A percentile compares a stretch with the other conserved stretches of the same genome.
Evolutionary conservation across 2,329 filamentous ascomycete genomes (phyloP).

Genomic region (Diaporthe helianthi): DNA sequence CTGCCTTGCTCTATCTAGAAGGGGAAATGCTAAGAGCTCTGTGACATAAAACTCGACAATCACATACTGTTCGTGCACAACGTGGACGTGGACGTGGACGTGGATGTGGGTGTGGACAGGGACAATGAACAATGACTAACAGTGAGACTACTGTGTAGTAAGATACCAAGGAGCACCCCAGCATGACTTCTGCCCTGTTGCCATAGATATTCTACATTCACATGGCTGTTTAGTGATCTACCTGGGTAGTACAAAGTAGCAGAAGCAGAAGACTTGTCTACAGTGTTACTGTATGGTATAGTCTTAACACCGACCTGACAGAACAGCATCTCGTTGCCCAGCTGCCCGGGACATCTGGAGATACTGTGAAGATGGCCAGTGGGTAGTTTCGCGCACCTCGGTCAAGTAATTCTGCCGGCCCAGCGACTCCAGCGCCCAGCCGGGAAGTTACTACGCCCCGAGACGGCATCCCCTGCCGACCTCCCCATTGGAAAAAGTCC

Average conservation of each 20-base stretch:
- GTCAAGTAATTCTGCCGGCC: slow-evolving; percentile 19
- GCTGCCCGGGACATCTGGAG: no score
- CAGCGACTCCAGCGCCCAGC: background rate
- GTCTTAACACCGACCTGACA: no score
- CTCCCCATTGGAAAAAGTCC: background rate
- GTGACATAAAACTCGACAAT: background rate
- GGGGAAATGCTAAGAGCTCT: background rate
- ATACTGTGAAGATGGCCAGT: slow-evolving; percentile 24
- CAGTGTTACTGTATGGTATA: background rate
- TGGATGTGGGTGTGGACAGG: background rate
- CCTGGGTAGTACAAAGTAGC: no score
- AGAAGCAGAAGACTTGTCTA: background rate
- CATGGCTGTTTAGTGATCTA: no score
- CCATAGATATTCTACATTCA: background rate
- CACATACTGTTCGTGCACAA: background rate
- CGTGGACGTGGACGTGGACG: background rate
- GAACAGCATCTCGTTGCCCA: background rate
- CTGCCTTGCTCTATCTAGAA: background rate
- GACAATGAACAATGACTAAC: background rate
- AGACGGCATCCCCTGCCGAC: slow-evolving; percentile 11
- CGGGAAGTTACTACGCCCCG: slow-evolving; percentile 16
- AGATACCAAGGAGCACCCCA: background rate
- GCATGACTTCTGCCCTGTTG: no score
- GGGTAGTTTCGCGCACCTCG: slow-evolving; percentile 10
- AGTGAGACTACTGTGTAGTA: no score